Evolutionary conservation across 2,329 filamentous ascomycete genomes (phyloP), one percentile per base, ranked within the genome.

Genomic region (Cordyceps cicadae): DNA sequence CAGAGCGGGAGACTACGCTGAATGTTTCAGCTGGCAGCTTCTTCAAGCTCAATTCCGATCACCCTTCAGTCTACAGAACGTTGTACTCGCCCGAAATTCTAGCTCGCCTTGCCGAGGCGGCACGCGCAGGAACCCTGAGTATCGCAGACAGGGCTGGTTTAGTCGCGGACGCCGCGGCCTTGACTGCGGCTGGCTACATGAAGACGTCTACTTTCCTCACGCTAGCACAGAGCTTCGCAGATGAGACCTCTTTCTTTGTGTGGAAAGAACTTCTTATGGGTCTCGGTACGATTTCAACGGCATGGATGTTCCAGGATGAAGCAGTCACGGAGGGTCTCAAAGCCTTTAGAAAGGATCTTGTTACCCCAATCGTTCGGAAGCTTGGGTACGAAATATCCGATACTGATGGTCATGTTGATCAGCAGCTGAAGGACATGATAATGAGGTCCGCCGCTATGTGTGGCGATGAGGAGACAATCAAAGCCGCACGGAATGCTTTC

Each of bases 11-110:
- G 74, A 81, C 80, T 51, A 84, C 87, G 63, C 90, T 94, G 77
- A 87, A 90, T 76, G 73, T 97, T 24, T 83, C 88, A 19, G 84
- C 88, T 69, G 76, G 87, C 56, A 90, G 96, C 69, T 97, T 97
- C 77, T 97, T 89, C 85, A 97, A 97, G 81, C 79, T 97, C 63
- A 97, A 97, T 70, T 92, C 92, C 17, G 91, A 97, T 71, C 93
- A 97, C 74, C 92, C 91, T 19, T 90, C 90, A 65, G 87, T 97
- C 65, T 97, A 95, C 79, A 87, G 93, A 63, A 97, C 92, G 0
- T 90, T 87, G 0, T 97, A 97, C 77, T 81, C 86, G 2, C 88
- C 91, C 1, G 87, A 90, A 68, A 87, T 93, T 39, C 82, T 97
- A 50, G 81, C 86, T 67, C 96, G 96, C 79, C 86, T 97, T 41